phyloP scores from a whole-genome alignment of 306 rosid genomes.

The Gastrolobium villosum region DNA sequence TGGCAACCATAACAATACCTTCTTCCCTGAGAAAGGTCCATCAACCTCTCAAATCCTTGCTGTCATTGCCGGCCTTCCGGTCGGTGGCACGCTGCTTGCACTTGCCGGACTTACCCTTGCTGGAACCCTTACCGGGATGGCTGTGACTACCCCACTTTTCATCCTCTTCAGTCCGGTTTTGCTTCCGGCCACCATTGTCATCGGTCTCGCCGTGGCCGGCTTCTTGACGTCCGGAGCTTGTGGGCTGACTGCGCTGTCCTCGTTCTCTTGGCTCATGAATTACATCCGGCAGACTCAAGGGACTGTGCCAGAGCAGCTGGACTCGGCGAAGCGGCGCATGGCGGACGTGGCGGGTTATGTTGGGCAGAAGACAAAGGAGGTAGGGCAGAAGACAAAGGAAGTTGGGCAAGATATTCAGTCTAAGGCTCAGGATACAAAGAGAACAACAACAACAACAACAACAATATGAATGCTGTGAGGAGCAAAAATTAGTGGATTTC shows the following conservation, averaged over 20 bases:
- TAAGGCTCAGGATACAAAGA: conserved; percentile 71
- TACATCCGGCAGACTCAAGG: conserved; percentile 59
- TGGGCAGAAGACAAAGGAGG: conserved; percentile 88
- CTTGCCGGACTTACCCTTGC: conserved; percentile 68
- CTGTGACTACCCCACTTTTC: conserved; percentile 67
- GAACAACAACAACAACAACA: background rate
- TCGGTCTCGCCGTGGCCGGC: conserved; percentile 71
- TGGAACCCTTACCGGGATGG: conserved; percentile 69
- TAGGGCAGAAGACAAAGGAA: conserved; percentile 51
- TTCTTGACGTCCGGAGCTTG: conserved; percentile 77
- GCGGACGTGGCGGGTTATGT: conserved; percentile 65
- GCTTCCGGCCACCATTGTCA: conserved; percentile 73
- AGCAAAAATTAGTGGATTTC: conserved; percentile 27
- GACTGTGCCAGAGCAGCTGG: conserved; percentile 63
- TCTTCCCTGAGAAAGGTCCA: conserved; percentile 47
- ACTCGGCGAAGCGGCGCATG: conserved; percentile 57
- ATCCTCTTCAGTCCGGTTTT: conserved; percentile 83
- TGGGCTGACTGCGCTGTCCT: conserved; percentile 74
- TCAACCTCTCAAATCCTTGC: conserved; percentile 66
- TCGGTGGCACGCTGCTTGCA: conserved; percentile 70
- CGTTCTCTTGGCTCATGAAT: conserved; percentile 74
- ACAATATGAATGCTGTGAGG: background rate
- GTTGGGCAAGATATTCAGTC: conserved; percentile 83
- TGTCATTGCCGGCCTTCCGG: conserved; percentile 66
- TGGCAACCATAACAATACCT: background rate